phyloP scores from a whole-genome alignment of 257 asterid species.

The Lycium ferocissimum region DNA sequence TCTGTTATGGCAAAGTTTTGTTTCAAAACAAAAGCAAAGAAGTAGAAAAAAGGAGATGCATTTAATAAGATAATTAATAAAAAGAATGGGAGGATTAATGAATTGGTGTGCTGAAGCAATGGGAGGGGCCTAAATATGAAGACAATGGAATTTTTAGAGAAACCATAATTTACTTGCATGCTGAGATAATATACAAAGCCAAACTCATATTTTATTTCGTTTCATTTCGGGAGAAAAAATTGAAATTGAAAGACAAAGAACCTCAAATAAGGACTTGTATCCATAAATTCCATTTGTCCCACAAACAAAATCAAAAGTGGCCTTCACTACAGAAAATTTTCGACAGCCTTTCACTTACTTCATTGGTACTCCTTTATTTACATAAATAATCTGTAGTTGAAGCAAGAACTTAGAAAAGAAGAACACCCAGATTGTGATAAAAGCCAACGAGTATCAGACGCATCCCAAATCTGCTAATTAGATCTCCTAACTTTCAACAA shows the following conservation, averaged over 20 bases:
- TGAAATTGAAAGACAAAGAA: conserved; percentile 32
- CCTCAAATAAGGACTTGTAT: conserved; percentile 72
- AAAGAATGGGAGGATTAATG: too few species aligned
- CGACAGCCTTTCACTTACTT: conserved; percentile 41
- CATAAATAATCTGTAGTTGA: background rate
- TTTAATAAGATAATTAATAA: too few species aligned
- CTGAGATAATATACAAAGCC: conserved; percentile 5
- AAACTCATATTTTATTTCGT: conserved; percentile 27
- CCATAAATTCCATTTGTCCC: conserved; percentile 51
- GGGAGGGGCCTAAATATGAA: background rate
- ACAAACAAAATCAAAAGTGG: conserved; percentile 25
- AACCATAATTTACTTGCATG: conserved; percentile 17
- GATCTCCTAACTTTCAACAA: background rate
- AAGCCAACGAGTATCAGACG: too few species aligned
- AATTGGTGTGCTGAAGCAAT: too few species aligned
- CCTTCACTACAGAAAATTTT: conserved; percentile 19
- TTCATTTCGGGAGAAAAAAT: background rate
- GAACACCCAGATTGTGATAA: too few species aligned
- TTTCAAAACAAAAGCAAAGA: too few species aligned
- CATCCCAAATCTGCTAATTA: background rate
- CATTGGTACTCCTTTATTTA: conserved; percentile 32
- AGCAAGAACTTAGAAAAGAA: background rate
- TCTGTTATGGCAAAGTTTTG: too few species aligned
- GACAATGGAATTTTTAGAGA: background rate
- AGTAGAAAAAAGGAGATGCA: too few species aligned